Evolutionary conservation across 73 alveolate species (phyloP).

Genomic region (Uronychia setigera): DNA sequence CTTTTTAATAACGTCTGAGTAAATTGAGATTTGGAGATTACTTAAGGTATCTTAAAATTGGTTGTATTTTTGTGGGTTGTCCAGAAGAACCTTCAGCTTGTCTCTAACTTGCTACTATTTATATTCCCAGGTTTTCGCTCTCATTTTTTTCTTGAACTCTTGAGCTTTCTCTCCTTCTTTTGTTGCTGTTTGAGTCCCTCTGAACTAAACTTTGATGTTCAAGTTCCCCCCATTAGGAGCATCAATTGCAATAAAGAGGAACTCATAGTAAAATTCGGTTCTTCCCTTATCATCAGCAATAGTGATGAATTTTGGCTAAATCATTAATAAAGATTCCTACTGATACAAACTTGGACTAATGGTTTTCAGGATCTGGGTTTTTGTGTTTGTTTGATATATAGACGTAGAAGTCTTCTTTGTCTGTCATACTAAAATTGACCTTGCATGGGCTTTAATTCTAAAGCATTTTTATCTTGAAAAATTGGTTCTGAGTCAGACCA

Average conservation of each 20-base stretch:
- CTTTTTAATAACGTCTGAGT: not conserved
- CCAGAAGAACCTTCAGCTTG: not conserved
- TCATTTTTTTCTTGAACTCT: not conserved
- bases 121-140: not conserved
- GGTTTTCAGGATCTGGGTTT: not conserved
- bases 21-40: not conserved
- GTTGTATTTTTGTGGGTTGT: not conserved
- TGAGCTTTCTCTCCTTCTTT: not conserved
- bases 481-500: not conserved
- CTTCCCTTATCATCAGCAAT: not conserved
- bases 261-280: not conserved
- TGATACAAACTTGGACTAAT: not conserved
- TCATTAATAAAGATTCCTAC: not conserved
- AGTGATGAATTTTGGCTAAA: not conserved
- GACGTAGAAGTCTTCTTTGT: not conserved
- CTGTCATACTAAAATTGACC: not conserved
- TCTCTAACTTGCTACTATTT: not conserved
- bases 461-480: not conserved
- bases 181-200: not conserved
- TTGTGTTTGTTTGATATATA: not conserved
- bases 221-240: not conserved
- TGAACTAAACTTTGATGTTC: not conserved
- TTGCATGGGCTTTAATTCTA: not conserved
- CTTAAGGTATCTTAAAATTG: not conserved
- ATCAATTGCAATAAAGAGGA: not conserved